Conservation (phyloP, 2,329 filamentous ascomycete species). For the Exophiala viscosa region DNA sequence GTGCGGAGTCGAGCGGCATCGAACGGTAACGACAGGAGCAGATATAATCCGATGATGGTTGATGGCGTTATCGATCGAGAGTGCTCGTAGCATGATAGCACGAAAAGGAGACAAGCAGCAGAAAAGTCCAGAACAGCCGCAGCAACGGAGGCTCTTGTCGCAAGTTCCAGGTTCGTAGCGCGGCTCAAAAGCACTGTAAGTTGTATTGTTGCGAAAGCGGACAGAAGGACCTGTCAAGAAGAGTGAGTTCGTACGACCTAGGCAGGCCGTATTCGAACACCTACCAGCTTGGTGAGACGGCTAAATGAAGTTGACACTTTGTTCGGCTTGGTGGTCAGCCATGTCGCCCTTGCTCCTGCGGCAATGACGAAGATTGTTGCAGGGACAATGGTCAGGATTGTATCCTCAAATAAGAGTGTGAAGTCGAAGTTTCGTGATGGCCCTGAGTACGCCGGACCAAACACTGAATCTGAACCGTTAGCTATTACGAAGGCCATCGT, state of each 20-base stretch:
- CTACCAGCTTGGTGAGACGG: slow-evolving; percentile 24
- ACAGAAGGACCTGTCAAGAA: slow-evolving; percentile 15
- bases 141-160: slow-evolving; percentile 19
- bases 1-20: slow-evolving; percentile 43
- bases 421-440: slow-evolving; percentile 38
- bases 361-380: slow-evolving; percentile 36
- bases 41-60: slow-evolving; percentile 36
- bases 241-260: slow-evolving; percentile 4
- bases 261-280: background rate
- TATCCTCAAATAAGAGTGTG: slow-evolving; percentile 46
- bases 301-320: slow-evolving; percentile 20
- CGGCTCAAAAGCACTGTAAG: slow-evolving; percentile 36
- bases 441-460: slow-evolving; percentile 20
- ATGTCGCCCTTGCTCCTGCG: slow-evolving; percentile 35
- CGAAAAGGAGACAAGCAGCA: slow-evolving; percentile 22
- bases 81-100: slow-evolving; percentile 31
- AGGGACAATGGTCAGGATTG: slow-evolving; percentile 38
- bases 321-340: slow-evolving; percentile 32
- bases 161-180: slow-evolving; percentile 17
- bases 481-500: slow-evolving; percentile 2
- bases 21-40: slow-evolving; percentile 41
- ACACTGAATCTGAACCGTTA: slow-evolving; percentile 19
- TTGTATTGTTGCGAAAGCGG: slow-evolving; percentile 35
- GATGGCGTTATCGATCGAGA: slow-evolving; percentile 32
- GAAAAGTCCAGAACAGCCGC: slow-evolving; percentile 22